A percentile compares a stretch with the other conserved stretches of the same genome.
phyloP scores from a whole-genome alignment of 768 basidiomycete species.

The Favolaschia claudopus region DNA sequence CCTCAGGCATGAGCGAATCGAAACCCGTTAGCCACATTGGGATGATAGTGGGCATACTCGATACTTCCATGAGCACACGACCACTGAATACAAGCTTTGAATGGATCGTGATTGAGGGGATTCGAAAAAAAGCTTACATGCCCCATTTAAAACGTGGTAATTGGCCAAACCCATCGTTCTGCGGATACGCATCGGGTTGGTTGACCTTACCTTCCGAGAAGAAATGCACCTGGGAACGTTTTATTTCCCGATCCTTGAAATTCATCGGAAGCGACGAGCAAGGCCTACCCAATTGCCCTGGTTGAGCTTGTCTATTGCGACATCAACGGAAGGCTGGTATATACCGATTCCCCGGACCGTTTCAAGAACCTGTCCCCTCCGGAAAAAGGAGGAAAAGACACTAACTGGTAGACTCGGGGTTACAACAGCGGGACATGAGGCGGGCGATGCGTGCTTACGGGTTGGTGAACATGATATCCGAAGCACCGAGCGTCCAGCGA shows the following conservation, averaged over 20 bases:
- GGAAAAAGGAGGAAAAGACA: slow-evolving; percentile 84
- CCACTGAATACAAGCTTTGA: slow-evolving; percentile 55
- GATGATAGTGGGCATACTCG: slow-evolving; percentile 76
- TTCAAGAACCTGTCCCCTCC: slow-evolving; percentile 89
- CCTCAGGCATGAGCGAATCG: slow-evolving; percentile 91
- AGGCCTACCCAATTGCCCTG: slow-evolving; percentile 83
- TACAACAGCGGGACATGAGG: slow-evolving; percentile 17
- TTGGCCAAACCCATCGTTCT: slow-evolving; percentile 49
- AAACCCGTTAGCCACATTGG: slow-evolving; percentile 98
- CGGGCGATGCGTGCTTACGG: slow-evolving; percentile 57
- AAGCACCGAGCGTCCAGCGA: slow-evolving; percentile 93
- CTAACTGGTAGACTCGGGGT: slow-evolving; percentile 50
- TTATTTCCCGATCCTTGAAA: too few relatives aligned
- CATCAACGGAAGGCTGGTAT: slow-evolving; percentile 85
- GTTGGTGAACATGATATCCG: slow-evolving; percentile 95
- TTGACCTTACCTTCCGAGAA: slow-evolving; percentile 91
- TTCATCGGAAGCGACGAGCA: slow-evolving; percentile 5
- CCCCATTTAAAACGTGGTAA: slow-evolving; percentile 95
- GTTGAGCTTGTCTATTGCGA: slow-evolving; percentile 83
- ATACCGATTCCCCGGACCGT: slow-evolving; percentile 92
- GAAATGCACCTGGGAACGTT: slow-evolving; percentile 89
- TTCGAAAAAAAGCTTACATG: slow-evolving; percentile 63
- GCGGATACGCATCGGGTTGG: slow-evolving; percentile 65
- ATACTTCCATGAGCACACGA: slow-evolving; percentile 74
- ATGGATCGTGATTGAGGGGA: slow-evolving; percentile 9